Percentiles rank a stretch among this genome's conserved stretches.
These are phyloP conservation scores for Clavispora asparagi DNA, from an alignment of 805 yeast genomes.

Conservation along the genomic window DNA sequence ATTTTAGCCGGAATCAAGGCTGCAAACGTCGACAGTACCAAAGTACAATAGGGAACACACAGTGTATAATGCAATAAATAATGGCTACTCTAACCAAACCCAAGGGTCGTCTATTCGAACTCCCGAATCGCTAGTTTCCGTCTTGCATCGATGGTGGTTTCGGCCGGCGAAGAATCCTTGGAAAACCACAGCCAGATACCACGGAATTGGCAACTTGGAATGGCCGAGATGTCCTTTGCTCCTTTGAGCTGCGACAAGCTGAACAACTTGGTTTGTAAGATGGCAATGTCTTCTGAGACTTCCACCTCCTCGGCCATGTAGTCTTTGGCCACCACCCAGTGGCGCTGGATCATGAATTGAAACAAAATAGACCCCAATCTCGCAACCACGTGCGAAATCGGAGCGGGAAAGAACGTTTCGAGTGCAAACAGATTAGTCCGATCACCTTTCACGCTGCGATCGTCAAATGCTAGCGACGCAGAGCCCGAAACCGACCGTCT, in stretches of 20 bases:
- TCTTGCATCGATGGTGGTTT: conserved; percentile 33
- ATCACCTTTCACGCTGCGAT: conserved; percentile 17
- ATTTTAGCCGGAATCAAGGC: conserved; percentile 21
- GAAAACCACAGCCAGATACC: conserved; percentile 22
- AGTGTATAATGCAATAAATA: neutral
- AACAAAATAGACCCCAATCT: conserved; percentile 17
- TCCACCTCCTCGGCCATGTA: conserved; percentile 18
- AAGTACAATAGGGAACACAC: neutral
- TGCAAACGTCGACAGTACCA: neutral
- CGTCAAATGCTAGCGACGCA: conserved; percentile 7
- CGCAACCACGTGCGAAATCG: conserved; percentile 26
- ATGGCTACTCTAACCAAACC: neutral
- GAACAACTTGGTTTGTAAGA: conserved; percentile 31
- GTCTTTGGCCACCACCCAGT: conserved; percentile 19
- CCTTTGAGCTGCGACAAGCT: conserved; percentile 39
- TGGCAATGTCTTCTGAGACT: conserved; percentile 24
- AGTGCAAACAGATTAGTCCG: conserved; percentile 29
- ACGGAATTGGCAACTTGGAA: conserved; percentile 22
- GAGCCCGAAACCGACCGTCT: neutral
- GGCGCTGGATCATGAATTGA: conserved; percentile 14
- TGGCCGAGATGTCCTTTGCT: conserved; percentile 29
- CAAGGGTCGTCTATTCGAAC: conserved; percentile 33
- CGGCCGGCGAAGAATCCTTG: conserved; percentile 14
- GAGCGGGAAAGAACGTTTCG: conserved; percentile 38
- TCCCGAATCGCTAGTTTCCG: conserved; percentile 38